Evolutionary conservation across 2,329 filamentous ascomycete species (phyloP), one percentile per base, ranked within the genome.

Genomic region (Chaetomium sp.): DNA sequence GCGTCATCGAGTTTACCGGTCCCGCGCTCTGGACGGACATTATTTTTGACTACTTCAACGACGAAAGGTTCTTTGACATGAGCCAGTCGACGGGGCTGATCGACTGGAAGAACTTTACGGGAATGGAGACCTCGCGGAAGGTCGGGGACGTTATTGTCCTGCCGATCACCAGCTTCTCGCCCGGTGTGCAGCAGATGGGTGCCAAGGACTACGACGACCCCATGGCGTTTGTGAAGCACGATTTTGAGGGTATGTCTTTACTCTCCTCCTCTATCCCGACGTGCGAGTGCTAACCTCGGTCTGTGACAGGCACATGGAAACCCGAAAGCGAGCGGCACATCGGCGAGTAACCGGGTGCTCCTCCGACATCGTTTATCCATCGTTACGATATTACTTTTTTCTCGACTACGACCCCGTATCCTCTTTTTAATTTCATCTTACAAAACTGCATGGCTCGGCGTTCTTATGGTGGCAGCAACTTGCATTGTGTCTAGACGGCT

Each of bases 221-320:
- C 1, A 94, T 97, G 92, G 95, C 95, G 1, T 98, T 96, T 81
- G 95, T 99, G 67, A 93, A 95, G 79, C 95, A 99, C 79, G 89
- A 93, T 62, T 99, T 99, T 76, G 92, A 96, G 82, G 95, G 94
- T 96, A 80, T 70, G 84, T 29, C 27, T 29, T 21, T 12, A 31
- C 25, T 58, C 63, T 12, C 7, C n/a, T 35, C 35, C 19, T 38
- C n/a, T 23, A 12, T 27, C 10, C 2, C 3, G n/a, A 12, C 9
- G 10, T 25, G 23, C 21, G 16, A 42, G 1, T 25, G 49, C 69
- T 75, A 59, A 75, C 68, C 21, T n/a, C 25, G 21, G 9, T 21
- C 2, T 35, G 50, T 19, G 7, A 50, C 72, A 92, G 89, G 89
- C 57, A 89, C 88, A 3, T 92, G 89, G 89, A 92, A 92, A 75